Evolutionary conservation across 2,329 filamentous ascomycete species (phyloP), one percentile per base, ranked within the genome.

Genomic region (Epichloe aotearoae): DNA sequence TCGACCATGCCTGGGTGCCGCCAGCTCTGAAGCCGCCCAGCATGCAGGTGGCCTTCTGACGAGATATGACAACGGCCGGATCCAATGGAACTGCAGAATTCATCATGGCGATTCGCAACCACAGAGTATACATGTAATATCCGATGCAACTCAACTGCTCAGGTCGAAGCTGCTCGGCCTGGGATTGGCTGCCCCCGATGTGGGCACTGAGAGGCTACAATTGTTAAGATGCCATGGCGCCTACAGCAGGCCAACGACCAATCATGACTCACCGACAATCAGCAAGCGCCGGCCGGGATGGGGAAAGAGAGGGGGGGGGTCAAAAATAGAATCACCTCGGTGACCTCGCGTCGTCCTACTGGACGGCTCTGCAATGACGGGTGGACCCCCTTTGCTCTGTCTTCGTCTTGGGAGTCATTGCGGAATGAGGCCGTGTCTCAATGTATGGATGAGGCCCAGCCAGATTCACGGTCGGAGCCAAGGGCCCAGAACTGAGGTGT

Each of bases 91-190:
- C 23, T 11, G 19, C 19, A 34, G 30, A 19, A 10, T 30, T 23
- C 59, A 56, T 54, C 52, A 60, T 58, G 56, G 56, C 26, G 33
- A 36, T 14, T 58, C 57, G 56, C 26, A 19, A 36, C 17, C 44
- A n/a, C 30, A 57, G 23, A 26, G 23, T 26, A 26, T 26, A 26
- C 23, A 26, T 26, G 23, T 3, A 6, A 26, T 26, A 26, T 26
- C 5, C 23, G 38, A 42, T 48, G 38, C 39, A 14, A 26, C 26
- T 26, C 26, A 8, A 8, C 26, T 26, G 26, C 14, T 43, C 33
- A 26, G 7, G 6, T 15, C 12, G 12, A 34, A 33, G 19, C 14
- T 46, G n/a, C 5, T 44, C 15, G 38, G 15, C 15, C 8, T 30
- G 17, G 36, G 44, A 52, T 54, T 50, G 52, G 52, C 36, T 36